Base-by-base conservation (phyloP, 202 grass and related monocot species). In the Hordeum pubiflorum region DNA sequence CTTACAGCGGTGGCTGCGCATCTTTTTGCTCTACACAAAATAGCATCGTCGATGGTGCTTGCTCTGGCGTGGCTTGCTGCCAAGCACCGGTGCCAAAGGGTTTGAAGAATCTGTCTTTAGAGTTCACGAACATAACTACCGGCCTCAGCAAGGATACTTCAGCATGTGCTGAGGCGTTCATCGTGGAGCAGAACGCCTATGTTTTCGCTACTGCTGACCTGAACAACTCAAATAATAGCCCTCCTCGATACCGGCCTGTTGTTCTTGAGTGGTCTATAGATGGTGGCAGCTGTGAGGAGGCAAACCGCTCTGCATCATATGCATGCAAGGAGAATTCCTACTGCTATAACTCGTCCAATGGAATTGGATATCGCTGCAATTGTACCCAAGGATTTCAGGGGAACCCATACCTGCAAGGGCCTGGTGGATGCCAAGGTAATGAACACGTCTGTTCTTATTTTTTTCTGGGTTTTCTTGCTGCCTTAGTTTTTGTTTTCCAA, bases 261-360 rank as follows among this genome's bases (percentile, higher is more conserved):
- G 81, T 87, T 67, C 81, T 94, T 7, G 91, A 94, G 27, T 94
- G 91, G 91, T 82, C 86, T 27, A 87, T 94, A 29, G 62, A 87
- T 61, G 87, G 58, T 9, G 27, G 79, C 6, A 70, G 55, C 24
- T 94, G 89, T 0, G 74, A 85, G 48, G 29, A 85, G 69, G 91
- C 37, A 3, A 85, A 58, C 10, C 20, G 0, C 2, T 39, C 18
- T 3, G 0, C 17, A 9, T 69, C 63, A 37, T 82, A 81, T 55
- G 80, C 86, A 4, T 94, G 91, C 46, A 48, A 1, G 46, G 68
- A 79, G 11, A 82, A 91, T 22, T 61, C 80, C 9, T 3, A 81
- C 17, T 94, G 91, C 63, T 91, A 87, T 83, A 37, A 82, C 36
- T 78, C 88, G 1, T 7, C 58, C 6, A 82, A 78, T 1, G 88